Percentiles rank a stretch among this genome's conserved stretches.
Conservation (phyloP, 345 rosid genomes). For the Garcia nutans region DNA sequence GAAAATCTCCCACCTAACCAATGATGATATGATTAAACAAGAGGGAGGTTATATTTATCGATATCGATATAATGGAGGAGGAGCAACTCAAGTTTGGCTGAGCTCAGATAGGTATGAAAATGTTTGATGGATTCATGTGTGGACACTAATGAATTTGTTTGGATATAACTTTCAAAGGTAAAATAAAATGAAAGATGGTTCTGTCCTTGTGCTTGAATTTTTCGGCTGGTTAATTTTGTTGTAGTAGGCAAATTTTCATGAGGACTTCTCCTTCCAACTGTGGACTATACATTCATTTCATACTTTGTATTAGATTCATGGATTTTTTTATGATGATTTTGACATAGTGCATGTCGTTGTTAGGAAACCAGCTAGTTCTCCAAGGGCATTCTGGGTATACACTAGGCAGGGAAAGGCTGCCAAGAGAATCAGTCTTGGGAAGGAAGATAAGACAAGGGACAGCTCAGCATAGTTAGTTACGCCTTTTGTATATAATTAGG, state of each 20-base stretch:
- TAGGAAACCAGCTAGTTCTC: no score
- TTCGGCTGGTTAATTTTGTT: no score
- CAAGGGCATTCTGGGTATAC: no score
- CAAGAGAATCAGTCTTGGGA: no score
- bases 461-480: no score
- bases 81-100: conserved; percentile 99
- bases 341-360: not conserved
- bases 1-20: conserved; percentile 54
- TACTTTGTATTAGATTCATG: not conserved
- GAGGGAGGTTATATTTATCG: conserved; percentile 93
- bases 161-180: not conserved
- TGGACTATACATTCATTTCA: not conserved
- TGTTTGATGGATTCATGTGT: not conserved
- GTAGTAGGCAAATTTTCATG: no score
- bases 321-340: no score
- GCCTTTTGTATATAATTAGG: no score
- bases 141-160: not conserved
- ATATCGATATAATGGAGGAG: conserved; percentile 95
- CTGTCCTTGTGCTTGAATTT: not conserved
- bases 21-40: conserved; percentile 83
- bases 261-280: not conserved
- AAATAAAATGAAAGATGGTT: not conserved
- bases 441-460: no score
- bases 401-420: no score
- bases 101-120: conserved; percentile 72